A percentile compares a stretch with the other conserved stretches of the same genome.
phyloP scores from a whole-genome alignment of 202 grass and related monocot species.

The Sporobolus alterniflorus region DNA sequence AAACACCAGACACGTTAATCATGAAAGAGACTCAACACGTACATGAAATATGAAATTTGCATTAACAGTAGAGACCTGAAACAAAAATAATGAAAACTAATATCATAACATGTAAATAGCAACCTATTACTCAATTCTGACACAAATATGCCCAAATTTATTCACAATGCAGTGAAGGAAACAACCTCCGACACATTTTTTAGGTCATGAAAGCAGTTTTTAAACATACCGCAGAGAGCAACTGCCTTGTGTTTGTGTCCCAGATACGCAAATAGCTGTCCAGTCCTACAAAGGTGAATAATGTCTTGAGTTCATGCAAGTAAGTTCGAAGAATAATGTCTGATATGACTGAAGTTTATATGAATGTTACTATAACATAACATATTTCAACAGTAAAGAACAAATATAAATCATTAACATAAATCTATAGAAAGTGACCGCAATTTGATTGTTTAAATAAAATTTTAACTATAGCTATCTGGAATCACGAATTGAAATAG shows the following conservation, averaged over 20 bases:
- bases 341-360: background rate
- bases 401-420: background rate
- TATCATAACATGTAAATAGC: background rate
- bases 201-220: slow-evolving; percentile 12
- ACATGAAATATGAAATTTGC: background rate
- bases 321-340: background rate
- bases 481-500: background rate
- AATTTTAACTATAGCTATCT: background rate
- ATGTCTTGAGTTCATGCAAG: slow-evolving; percentile 28
- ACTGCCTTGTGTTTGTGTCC: slow-evolving; percentile 87
- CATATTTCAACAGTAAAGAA: slow-evolving; percentile 2
- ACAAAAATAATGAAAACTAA: background rate
- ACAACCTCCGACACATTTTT: slow-evolving; percentile 2
- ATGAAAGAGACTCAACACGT: background rate
- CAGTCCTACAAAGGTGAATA: slow-evolving; percentile 60
- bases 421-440: background rate
- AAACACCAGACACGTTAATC: slow-evolving; percentile 1
- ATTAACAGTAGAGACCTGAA: background rate
- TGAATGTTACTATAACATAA: background rate
- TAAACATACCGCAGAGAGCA: slow-evolving; percentile 77
- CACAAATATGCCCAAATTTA: background rate
- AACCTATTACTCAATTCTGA: slow-evolving; percentile 16
- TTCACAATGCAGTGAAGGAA: background rate
- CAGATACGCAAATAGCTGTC: slow-evolving; percentile 90
- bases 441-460: background rate